These are phyloP conservation scores for Lachancea nothofagi DNA, from an alignment of 805 yeast species.

Conservation along the genomic window DNA sequence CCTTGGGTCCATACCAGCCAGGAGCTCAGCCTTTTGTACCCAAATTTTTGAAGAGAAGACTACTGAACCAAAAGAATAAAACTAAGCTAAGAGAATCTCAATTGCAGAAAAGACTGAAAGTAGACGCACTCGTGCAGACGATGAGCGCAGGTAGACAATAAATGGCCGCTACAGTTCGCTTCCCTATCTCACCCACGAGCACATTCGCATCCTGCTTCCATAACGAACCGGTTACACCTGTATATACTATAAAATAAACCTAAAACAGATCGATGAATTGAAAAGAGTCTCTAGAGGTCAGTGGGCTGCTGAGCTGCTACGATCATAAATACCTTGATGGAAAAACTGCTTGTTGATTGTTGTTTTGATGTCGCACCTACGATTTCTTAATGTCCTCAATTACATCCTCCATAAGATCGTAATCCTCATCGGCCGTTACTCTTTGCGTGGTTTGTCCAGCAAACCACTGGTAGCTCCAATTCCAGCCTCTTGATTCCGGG, in stretches of 20 bases:
- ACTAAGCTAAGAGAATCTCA: constrained; percentile 13
- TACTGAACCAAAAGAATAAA: constrained; percentile 41
- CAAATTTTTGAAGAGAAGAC: constrained; percentile 39
- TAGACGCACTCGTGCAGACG: constrained; percentile 12
- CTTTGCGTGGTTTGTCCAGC: constrained; percentile 1
- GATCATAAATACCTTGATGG: too few species aligned
- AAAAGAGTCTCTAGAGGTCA: neutral
- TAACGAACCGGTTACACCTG: constrained; percentile 7
- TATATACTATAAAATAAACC: constrained; percentile 3
- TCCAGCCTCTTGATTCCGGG: constrained; percentile 2
- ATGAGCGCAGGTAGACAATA: neutral
- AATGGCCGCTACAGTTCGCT: neutral
- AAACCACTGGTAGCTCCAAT: constrained; percentile 6
- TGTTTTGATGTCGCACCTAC: too few species aligned
- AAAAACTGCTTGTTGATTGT: neutral
- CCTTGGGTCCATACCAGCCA: constrained; percentile 49
- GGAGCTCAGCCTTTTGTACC: constrained; percentile 65
- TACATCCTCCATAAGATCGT: constrained; percentile 20
- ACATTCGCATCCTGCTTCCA: neutral
- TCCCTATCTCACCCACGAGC: neutral
- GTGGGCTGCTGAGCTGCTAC: too few species aligned
- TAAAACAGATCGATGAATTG: neutral
- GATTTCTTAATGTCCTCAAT: constrained; percentile 13
- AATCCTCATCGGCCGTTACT: constrained; percentile 12
- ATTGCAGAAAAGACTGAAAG: constrained; percentile 15